A percentile compares a stretch with the other conserved stretches of the same genome.
Conservation (phyloP, 768 basidiomycete species). For the Amanita molliuscula region DNA sequence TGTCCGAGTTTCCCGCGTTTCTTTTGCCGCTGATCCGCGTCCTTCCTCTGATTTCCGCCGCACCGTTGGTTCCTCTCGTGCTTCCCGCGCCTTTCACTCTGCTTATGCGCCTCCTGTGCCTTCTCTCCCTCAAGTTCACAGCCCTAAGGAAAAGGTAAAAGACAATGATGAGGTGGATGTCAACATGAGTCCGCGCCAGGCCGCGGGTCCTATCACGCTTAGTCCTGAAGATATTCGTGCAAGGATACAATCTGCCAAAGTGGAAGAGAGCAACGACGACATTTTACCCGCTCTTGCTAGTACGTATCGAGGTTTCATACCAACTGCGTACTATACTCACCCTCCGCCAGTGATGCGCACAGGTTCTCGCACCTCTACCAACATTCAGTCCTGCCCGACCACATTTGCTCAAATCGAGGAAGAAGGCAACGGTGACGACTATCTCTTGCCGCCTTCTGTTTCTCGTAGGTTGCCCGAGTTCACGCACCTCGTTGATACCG, state of each 20-base stretch:
- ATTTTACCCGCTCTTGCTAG: constrained; percentile 61
- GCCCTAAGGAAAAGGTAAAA: constrained; percentile 2
- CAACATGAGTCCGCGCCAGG: constrained; percentile 26
- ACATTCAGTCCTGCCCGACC: background rate
- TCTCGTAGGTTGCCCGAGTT: background rate
- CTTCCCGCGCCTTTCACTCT: constrained; percentile 26
- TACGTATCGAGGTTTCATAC: constrained; percentile 23
- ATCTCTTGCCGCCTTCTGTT: background rate
- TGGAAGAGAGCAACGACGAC: constrained; percentile 25
- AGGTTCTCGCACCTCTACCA: constrained; percentile 16
- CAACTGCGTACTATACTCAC: constrained; percentile 5
- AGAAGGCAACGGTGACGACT: background rate
- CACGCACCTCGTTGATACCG: background rate
- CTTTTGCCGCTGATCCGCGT: constrained; percentile 29
- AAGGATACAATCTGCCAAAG: constrained; percentile 29
- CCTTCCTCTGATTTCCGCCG: constrained; percentile 28
- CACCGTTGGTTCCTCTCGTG: constrained; percentile 12
- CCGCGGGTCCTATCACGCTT: constrained; percentile 29
- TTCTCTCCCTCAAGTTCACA: constrained; percentile 18
- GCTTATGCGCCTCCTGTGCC: constrained; percentile 33
- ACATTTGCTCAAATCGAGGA: background rate
- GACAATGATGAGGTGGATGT: constrained; percentile 12
- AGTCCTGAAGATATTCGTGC: constrained; percentile 56
- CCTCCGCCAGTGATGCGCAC: constrained; percentile 60
- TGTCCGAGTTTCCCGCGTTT: constrained; percentile 27